A percentile compares a stretch with the other conserved stretches of the same genome.
Conservation (phyloP, 2,329 filamentous ascomycete genomes). For the Cytospora piceae region DNA sequence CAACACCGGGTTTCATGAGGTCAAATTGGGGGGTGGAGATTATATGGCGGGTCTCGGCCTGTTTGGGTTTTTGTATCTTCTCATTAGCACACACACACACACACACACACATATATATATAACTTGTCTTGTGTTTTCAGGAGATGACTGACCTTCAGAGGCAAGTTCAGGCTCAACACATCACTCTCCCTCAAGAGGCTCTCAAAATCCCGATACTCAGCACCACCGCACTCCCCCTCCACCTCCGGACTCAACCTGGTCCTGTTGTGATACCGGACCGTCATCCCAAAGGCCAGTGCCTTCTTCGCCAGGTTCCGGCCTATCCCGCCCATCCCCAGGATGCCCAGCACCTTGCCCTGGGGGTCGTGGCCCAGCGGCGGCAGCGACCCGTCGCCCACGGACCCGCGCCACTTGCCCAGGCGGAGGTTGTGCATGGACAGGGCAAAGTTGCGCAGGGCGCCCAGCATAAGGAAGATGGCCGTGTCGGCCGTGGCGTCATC, state of each 20-base stretch:
- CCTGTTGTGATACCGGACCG: conserved; percentile 75
- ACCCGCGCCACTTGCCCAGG: conserved; percentile 68
- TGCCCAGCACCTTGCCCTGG: conserved; percentile 76
- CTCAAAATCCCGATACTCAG: conserved; percentile 74
- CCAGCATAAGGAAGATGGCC: conserved; percentile 79
- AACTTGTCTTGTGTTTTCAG: not conserved
- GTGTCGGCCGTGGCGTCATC: conserved; percentile 84
- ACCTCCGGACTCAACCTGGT: conserved; percentile 59
- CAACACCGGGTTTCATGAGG: conserved; percentile 76
- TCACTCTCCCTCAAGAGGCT: conserved; percentile 71
- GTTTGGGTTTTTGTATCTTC: not conserved
- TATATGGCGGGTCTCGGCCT: conserved; percentile 71
- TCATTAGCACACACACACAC: not conserved
- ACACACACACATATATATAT: too few species aligned
- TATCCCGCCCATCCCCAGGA: conserved; percentile 86
- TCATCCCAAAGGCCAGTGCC: conserved; percentile 76
- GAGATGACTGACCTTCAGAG: conserved; percentile 70
- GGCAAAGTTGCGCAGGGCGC: conserved; percentile 76
- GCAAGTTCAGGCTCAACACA: conserved; percentile 79
- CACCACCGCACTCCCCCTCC: conserved; percentile 52
- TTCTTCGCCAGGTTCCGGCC: conserved; percentile 77
- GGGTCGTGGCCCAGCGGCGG: conserved; percentile 74
- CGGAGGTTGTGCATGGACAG: conserved; percentile 67
- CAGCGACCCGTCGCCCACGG: conserved; percentile 43
- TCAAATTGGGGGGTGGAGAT: conserved; percentile 72